Percentiles rank a stretch among this genome's conserved stretches.
These are phyloP conservation scores for Grosmannia clavigera DNA, from an alignment of 2,329 filamentous ascomycete species.

Conservation along the genomic window DNA sequence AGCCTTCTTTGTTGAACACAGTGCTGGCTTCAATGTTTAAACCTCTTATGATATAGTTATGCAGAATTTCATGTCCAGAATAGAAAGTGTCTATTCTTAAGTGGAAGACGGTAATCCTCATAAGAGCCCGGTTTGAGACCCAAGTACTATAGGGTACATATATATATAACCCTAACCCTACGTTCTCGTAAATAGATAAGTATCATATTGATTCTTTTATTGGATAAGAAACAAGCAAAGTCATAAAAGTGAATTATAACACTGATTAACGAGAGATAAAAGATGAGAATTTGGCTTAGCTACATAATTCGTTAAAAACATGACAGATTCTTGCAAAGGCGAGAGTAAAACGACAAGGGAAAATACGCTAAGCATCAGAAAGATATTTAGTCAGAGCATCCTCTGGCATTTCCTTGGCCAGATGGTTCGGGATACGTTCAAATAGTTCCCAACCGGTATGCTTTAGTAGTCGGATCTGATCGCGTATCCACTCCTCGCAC, in stretches of 20 bases:
- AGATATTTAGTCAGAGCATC: constrained; percentile 1
- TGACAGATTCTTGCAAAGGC: background rate
- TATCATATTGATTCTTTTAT: too few species aligned
- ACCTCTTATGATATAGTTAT: too few species aligned
- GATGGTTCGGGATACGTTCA: constrained; percentile 1
- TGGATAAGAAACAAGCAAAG: background rate
- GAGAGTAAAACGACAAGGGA: background rate
- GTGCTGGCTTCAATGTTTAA: too few species aligned
- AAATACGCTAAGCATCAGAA: background rate
- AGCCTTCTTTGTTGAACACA: too few species aligned
- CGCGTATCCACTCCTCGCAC: constrained; percentile 8
- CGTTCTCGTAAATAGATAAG: too few species aligned
- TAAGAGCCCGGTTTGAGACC: too few species aligned
- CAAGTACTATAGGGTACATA: too few species aligned
- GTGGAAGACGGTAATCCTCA: too few species aligned
- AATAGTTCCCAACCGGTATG: constrained; percentile 8
- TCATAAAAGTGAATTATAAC: background rate
- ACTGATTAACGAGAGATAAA: background rate
- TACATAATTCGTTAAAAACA: background rate
- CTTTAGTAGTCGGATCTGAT: constrained; percentile 6
- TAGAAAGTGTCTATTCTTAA: too few species aligned
- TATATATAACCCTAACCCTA: too few species aligned
- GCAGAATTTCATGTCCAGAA: too few species aligned
- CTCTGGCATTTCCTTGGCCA: constrained; percentile 2
- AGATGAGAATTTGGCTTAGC: background rate